Conservation (phyloP, 2,329 filamentous ascomycete genomes). For the Bipolaris sorokiniana region DNA sequence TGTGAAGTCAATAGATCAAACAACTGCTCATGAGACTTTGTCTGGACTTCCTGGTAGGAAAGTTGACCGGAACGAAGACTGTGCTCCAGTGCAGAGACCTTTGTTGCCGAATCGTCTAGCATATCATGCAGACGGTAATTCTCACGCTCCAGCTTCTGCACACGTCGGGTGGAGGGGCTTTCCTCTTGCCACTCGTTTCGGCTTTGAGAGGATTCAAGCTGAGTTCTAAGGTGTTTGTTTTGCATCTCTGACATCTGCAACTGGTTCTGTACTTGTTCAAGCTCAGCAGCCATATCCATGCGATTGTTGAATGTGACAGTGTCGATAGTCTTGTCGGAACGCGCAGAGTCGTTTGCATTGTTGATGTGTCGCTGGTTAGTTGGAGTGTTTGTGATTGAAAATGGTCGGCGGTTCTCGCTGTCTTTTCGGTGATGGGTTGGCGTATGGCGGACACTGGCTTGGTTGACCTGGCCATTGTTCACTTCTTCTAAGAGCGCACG, state of each 20-base stretch:
- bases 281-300: slow-evolving; percentile 87
- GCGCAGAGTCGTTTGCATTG: slow-evolving; percentile 75
- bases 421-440: slow-evolving; percentile 72
- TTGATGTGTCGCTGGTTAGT: slow-evolving; percentile 70
- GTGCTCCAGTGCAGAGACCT: slow-evolving; percentile 87
- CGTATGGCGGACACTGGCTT: slow-evolving; percentile 60
- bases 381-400: slow-evolving; percentile 79
- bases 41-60: slow-evolving; percentile 87
- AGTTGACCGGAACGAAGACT: slow-evolving; percentile 86
- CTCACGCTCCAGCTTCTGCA: slow-evolving; percentile 90
- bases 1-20: slow-evolving; percentile 92
- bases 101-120: slow-evolving; percentile 91
- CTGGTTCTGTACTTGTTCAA: slow-evolving; percentile 92
- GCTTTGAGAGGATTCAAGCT: slow-evolving; percentile 74
- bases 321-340: slow-evolving; percentile 85
- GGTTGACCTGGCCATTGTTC: slow-evolving; percentile 77
- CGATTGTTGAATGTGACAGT: slow-evolving; percentile 83
- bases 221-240: slow-evolving; percentile 88
- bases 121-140: slow-evolving; percentile 92
- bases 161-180: slow-evolving; percentile 77
- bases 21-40: slow-evolving; percentile 91
- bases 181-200: slow-evolving; percentile 71
- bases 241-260: slow-evolving; percentile 94
- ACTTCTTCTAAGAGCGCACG: slow-evolving; percentile 86
- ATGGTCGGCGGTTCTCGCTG: slow-evolving; percentile 65